Evolutionary conservation across 306 rosid genomes (phyloP), one percentile per base, ranked within the genome.

Genomic region (Morella rubra): DNA sequence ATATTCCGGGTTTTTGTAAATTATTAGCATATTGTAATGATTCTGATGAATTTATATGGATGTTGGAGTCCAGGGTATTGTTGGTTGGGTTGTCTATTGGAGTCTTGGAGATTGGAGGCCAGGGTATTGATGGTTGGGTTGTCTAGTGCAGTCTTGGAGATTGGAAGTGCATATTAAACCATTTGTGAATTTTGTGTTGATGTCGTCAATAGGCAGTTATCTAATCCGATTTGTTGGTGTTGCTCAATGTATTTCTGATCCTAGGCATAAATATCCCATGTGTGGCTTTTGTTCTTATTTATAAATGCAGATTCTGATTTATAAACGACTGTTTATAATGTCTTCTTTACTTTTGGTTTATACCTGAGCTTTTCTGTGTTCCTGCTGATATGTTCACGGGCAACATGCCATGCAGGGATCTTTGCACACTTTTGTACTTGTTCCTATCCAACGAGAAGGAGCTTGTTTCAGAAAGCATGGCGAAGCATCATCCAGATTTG

Each of bases 401-500:
- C 15, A 16, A 18, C 3, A 65, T 16, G n/a, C 13, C 3, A 16
- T 18, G 71, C 27, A 40, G 41, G 27, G 27, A 18, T 65, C 18
- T 41, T 65, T 65, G 37, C 13, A 7, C 42, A 6, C 70, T 18
- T 7, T 65, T 65, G 27, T 41, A n/a, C 49, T 65, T 16, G 41
- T 40, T 40, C 45, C 6, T 60, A 40, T n/a, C 51, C 76, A 67
- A 68, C 66, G 68, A 71, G 61, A 77, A 84, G 65, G 78, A 77
- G 83, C 75, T 51, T 51, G n/a, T 62, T 64, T 71, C 69, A 60
- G 80, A 79, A 77, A 75, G 77, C 22, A 87, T 90, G 96, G 99
- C 97, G 72, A 95, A 95, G 85, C 97, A 89, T 82, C 93, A 92
- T 75, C 96, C 98, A 46, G 93, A 91, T 90, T 80, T 93, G 93